These are phyloP conservation scores for Hordeum pubiflorum DNA, from an alignment of 202 grass and related monocot genomes.

Conservation along the genomic window DNA sequence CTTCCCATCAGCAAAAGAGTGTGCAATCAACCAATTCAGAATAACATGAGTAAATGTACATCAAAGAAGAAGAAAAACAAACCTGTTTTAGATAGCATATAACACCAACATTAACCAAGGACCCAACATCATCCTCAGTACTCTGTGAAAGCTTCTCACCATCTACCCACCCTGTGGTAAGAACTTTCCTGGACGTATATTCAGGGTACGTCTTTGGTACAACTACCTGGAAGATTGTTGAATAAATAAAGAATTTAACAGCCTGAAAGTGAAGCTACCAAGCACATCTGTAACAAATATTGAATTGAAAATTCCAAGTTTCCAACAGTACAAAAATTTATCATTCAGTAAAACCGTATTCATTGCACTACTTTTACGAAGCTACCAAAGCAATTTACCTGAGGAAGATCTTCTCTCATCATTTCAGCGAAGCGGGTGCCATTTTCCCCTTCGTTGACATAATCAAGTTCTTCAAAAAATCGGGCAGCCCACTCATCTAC, in stretches of 20 bases:
- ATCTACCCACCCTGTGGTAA: slow-evolving; percentile 84
- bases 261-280: slow-evolving; percentile 3
- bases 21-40: not conserved
- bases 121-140: slow-evolving; percentile 84
- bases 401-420: slow-evolving; percentile 94
- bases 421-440: slow-evolving; percentile 76
- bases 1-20: not conserved
- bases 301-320: not conserved
- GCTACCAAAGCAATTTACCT: slow-evolving; percentile 35
- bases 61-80: not conserved
- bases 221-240: slow-evolving; percentile 50
- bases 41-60: not conserved
- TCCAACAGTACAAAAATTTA: not conserved
- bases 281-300: not conserved
- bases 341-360: not conserved
- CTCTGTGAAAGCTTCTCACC: slow-evolving; percentile 96
- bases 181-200: slow-evolving; percentile 93
- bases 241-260: slow-evolving; percentile 2
- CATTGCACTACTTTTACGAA: not conserved
- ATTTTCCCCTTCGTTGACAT: slow-evolving; percentile 95
- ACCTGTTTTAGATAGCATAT: slow-evolving; percentile 99
- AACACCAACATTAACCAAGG: slow-evolving; percentile 87
- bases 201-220: slow-evolving; percentile 81
- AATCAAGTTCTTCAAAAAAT: slow-evolving; percentile 99
- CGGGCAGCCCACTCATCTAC: slow-evolving; percentile 96